These are phyloP conservation scores for Globisporangium cylindrosporum DNA, from an alignment of 352 stramenopile species.

Conservation along the genomic window DNA sequence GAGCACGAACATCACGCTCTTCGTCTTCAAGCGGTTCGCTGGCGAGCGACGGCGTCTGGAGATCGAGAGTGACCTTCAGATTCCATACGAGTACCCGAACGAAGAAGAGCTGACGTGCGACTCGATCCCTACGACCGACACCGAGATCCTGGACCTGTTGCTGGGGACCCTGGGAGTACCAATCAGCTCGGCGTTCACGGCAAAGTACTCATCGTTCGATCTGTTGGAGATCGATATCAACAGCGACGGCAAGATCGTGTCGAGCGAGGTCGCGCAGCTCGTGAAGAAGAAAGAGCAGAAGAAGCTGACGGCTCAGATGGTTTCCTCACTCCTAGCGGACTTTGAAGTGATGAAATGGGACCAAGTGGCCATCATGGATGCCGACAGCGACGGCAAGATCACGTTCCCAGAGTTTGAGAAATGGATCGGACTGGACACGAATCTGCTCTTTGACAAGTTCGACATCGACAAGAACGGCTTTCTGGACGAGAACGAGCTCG, in stretches of 20 bases:
- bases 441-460: conserved; percentile 80
- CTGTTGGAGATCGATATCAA: conserved; percentile 66
- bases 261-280: conserved; percentile 47
- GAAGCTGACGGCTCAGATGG: conserved; percentile 40
- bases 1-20: conserved; percentile 91
- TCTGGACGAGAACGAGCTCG: conserved; percentile 81
- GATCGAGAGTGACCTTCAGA: conserved; percentile 35
- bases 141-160: conserved; percentile 54
- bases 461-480: conserved; percentile 85
- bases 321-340: conserved; percentile 39
- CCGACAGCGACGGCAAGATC: conserved; percentile 50
- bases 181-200: conserved; percentile 45
- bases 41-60: conserved; percentile 40
- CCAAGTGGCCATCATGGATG: conserved; percentile 50
- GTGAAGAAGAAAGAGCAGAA: conserved; percentile 24
- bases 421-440: conserved; percentile 71
- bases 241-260: conserved; percentile 67
- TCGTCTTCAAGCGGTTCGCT: conserved; percentile 71
- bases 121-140: conserved; percentile 53
- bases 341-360: conserved; percentile 62
- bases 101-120: conserved; percentile 40
- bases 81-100: conserved; percentile 50
- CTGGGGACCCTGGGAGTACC: conserved; percentile 67
- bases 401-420: conserved; percentile 64
- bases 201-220: conserved; percentile 72